Evolutionary conservation across 257 asterid species (phyloP), one percentile per base, ranked within the genome.

Genomic region (Schizonepeta tenuifolia): DNA sequence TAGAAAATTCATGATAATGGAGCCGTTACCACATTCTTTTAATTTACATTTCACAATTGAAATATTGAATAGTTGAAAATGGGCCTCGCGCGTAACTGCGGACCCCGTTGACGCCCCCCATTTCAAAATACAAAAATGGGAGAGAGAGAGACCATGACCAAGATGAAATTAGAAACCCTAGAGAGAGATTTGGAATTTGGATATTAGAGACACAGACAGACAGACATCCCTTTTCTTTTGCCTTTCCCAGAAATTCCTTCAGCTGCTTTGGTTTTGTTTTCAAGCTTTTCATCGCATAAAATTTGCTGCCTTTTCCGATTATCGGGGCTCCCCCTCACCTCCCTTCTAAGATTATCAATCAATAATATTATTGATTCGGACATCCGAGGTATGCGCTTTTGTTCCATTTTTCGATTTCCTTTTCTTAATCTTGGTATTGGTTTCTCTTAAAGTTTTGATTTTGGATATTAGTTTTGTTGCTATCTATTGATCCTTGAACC

Each of bases 61-160:
- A 24, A 24, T 24, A 24, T 24, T 24, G 13, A 38, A 70, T 61
- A 60, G 51, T 55, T 61, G 83, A 65, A 18, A 60, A 62, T 81
- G 80, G 80, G 82, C 59, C 35, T 57, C 55, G 73, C 75, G 79
- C 73, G 66, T 71, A 38, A 63, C 15, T 20, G 53, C 74, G 49
- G 81, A 59, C 74, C 82, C 82, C 78, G 76, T 82, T 85, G 87
- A 82, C 89, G 82, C 73, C 75, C 73, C 75, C n/a, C 43, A 31
- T 56, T 71, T 41, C 63, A 15, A 15, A 66, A 14, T 47, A 47
- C 21, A 35, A 12, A 7, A 15, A 2, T 43, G 4, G 7, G 62
- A 24, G 40, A 15, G 12, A 49, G 50, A 10, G 54, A 54, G 71
- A 63, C 66, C 83, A 57, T n/a, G 58, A 67, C 71, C 62, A 59